phyloP scores from a whole-genome alignment of 2,329 filamentous ascomycete genomes.

The Cephalotrichum gorgonifer region DNA sequence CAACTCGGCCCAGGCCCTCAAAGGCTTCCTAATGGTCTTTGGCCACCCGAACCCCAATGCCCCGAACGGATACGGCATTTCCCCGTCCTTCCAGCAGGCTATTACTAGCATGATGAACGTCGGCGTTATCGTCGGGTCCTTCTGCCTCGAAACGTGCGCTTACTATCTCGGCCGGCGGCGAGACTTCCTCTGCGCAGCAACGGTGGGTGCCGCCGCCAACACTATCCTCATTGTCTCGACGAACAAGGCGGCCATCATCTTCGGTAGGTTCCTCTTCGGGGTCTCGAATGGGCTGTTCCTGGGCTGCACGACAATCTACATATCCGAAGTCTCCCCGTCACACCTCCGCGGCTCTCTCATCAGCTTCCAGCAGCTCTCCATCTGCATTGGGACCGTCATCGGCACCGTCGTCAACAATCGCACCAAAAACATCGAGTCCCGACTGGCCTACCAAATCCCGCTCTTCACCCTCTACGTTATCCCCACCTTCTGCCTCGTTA shows the following conservation, averaged over 20 bases:
- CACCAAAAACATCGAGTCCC: not conserved
- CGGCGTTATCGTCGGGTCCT: conserved; percentile 7
- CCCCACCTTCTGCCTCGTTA: not conserved
- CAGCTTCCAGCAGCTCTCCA: conserved; percentile 6
- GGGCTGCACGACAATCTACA: conserved; percentile 7
- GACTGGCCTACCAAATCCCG: conserved; percentile 5
- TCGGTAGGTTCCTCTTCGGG: conserved; percentile 9
- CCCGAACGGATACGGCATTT: conserved; percentile 1
- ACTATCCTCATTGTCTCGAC: conserved; percentile 7
- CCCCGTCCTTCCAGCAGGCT: conserved; percentile 4
- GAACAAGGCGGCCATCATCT: conserved; percentile 6
- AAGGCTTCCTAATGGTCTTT: conserved; percentile 4
- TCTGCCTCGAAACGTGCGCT: conserved; percentile 6
- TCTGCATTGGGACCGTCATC: conserved; percentile 7
- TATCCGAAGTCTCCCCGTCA: conserved; percentile 7
- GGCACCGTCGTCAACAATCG: conserved; percentile 7
- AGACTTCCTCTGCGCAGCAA: conserved; percentile 6
- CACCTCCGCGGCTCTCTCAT: conserved; percentile 7
- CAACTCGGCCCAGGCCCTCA: conserved; percentile 4
- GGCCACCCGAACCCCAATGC: conserved; percentile 2
- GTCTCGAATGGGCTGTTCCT: conserved; percentile 8
- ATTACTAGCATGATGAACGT: conserved; percentile 8
- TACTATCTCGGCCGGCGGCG: conserved; percentile 7
- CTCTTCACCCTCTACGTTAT: not conserved
- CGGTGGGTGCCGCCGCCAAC: conserved; percentile 5